A percentile compares a stretch with the other conserved stretches of the same genome.
phyloP scores from a whole-genome alignment of 108 stramenopile species.

The Cylindrotheca fusiformis region DNA sequence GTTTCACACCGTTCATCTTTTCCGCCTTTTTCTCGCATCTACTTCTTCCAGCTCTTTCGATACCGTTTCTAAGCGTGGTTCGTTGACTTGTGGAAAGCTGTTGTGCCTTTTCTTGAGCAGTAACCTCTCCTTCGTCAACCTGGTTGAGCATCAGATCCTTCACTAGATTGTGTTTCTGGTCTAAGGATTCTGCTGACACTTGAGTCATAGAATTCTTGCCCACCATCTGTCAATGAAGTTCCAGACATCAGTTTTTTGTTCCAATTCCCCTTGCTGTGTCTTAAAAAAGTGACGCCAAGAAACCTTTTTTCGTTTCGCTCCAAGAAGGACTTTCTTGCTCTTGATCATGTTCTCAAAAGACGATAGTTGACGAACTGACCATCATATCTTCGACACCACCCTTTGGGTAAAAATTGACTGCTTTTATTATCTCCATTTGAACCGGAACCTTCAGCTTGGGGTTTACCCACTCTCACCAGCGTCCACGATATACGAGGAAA shows the following conservation, averaged over 20 bases:
- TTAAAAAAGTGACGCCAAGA: conserved; percentile 55
- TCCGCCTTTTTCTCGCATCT: conserved; percentile 60
- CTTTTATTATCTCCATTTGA: too few species aligned
- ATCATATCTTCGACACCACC: conserved; percentile 74
- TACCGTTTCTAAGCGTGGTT: conserved; percentile 51
- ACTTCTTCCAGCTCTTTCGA: conserved; percentile 55
- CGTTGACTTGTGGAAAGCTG: conserved; percentile 62
- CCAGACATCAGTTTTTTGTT: conserved; percentile 80
- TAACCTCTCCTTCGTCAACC: conserved; percentile 70
- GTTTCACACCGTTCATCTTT: conserved; percentile 30
- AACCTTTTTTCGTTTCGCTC: conserved; percentile 79
- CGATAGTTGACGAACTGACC: conserved; percentile 53
- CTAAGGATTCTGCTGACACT: conserved; percentile 50
- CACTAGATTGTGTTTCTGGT: conserved; percentile 58
- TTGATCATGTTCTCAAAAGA: conserved; percentile 62
- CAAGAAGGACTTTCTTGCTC: conserved; percentile 71
- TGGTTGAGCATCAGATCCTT: conserved; percentile 61
- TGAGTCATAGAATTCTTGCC: conserved; percentile 83
- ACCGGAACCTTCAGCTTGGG: too few species aligned
- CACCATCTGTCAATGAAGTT: conserved; percentile 58
- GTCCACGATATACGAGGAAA: conserved; percentile 76
- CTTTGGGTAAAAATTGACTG: too few species aligned
- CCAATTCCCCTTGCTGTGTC: conserved; percentile 44
- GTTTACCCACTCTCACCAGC: too few species aligned
- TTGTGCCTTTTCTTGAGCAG: conserved; percentile 42